Conservation (phyloP, 805 yeast genomes). For the Starmerella apicola region DNA sequence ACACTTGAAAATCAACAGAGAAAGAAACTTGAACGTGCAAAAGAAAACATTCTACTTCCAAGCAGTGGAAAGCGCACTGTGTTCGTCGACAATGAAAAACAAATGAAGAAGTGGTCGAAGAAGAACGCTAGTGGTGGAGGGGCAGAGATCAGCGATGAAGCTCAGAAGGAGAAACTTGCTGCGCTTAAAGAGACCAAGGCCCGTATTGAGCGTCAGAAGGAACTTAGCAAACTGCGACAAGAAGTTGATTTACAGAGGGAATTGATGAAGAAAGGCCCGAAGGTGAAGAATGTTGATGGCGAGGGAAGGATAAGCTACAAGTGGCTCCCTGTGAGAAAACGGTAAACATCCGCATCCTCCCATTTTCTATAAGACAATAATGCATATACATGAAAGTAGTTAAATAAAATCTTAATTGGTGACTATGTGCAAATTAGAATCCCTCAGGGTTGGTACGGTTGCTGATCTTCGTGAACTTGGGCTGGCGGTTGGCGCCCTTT, state of each 20-base stretch:
- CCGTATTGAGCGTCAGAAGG: constrained; percentile 55
- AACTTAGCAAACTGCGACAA: constrained; percentile 54
- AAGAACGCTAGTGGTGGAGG: constrained; percentile 38
- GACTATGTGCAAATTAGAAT: constrained; percentile 30
- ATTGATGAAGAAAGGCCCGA: constrained; percentile 80
- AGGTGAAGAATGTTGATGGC: constrained; percentile 55
- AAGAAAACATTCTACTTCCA: constrained; percentile 26
- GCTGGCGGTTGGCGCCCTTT: constrained; percentile 65
- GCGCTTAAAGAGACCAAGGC: constrained; percentile 48
- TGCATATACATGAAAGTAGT: no score
- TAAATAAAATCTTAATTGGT: no score
- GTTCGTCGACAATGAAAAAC: constrained; percentile 56
- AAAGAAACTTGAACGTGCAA: constrained; percentile 47
- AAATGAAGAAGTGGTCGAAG: constrained; percentile 48
- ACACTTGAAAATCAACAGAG: constrained; percentile 62
- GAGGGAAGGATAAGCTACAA: constrained; percentile 63
- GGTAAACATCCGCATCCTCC: no score
- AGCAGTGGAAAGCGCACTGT: constrained; percentile 71
- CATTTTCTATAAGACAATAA: no score
- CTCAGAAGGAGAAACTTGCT: constrained; percentile 42
- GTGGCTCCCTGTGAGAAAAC: constrained; percentile 55
- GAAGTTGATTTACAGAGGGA: constrained; percentile 71
- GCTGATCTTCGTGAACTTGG: constrained; percentile 82
- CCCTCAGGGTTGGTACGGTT: constrained; percentile 68
- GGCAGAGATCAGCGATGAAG: constrained; percentile 3